Conservation (phyloP, 164 flowering plant species). For the Brasenia schreberi region DNA sequence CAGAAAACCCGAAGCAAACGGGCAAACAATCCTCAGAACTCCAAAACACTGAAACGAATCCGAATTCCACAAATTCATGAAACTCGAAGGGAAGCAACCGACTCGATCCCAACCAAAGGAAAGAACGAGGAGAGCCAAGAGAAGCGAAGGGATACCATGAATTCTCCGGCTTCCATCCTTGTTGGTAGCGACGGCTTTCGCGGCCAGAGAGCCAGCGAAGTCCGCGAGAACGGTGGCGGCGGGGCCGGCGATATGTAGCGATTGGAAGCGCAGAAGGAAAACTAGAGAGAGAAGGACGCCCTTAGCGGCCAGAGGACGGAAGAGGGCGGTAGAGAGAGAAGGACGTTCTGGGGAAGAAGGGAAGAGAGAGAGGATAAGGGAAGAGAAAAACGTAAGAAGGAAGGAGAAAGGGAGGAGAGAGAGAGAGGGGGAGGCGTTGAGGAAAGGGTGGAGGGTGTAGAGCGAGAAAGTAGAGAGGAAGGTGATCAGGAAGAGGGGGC, state of each 20-base stretch:
- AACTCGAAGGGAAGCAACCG: conserved; percentile 61
- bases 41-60: conserved; percentile 41
- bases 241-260: conserved; percentile 70
- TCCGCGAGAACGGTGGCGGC: conserved; percentile 84
- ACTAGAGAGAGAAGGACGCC: conserved; percentile 51
- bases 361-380: conserved; percentile 36
- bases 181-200: conserved; percentile 24
- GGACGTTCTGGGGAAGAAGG: conserved; percentile 24
- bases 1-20: conserved; percentile 72
- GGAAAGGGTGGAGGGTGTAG: conserved; percentile 66
- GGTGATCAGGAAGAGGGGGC: conserved; percentile 11
- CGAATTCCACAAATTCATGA: conserved; percentile 9
- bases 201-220: conserved; percentile 55
- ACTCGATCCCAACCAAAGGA: conserved; percentile 75
- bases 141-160: conserved; percentile 43
- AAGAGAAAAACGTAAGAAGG: not conserved
- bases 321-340: conserved; percentile 13
- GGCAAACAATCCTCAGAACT: conserved; percentile 67
- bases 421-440: conserved; percentile 11
- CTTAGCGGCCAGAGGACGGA: conserved; percentile 28
- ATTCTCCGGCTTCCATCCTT: conserved; percentile 13
- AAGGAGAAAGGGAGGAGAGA: conserved; percentile 27
- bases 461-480: conserved; percentile 41
- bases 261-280: conserved; percentile 78
- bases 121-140: conserved; percentile 45